Evolutionary conservation across 257 asterid genomes (phyloP).

Genomic region (Fraxinus americana): DNA sequence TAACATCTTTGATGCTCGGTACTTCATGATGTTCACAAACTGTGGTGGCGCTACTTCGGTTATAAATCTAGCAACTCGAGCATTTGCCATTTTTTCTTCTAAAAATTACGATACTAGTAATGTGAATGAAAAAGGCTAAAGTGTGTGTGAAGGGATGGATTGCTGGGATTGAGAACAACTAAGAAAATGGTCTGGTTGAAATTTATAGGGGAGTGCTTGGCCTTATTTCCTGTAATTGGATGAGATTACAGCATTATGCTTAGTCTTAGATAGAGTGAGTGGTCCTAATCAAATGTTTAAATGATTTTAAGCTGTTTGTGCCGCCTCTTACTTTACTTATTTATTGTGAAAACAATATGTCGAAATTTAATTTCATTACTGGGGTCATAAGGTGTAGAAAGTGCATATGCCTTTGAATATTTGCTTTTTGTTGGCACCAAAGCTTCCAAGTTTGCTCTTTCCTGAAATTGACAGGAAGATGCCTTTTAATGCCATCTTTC

Average conservation of each 20-base stretch:
- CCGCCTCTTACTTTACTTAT: constrained; percentile 45
- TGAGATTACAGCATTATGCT: constrained; percentile 1
- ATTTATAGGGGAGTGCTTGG: constrained; percentile 35
- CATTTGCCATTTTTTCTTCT: constrained; percentile 46
- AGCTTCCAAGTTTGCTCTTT: constrained; percentile 22
- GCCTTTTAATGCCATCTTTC: background rate
- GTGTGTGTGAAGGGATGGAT: constrained; percentile 1
- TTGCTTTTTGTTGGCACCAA: constrained; percentile 28
- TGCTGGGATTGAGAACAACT: constrained; percentile 12
- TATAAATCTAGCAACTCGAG: constrained; percentile 51
- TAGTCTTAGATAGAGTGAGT: constrained; percentile 25
- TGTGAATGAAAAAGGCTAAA: too few species aligned
- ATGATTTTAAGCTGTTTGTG: constrained; percentile 42
- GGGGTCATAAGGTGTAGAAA: constrained; percentile 14
- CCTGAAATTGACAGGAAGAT: background rate
- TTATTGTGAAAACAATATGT: constrained; percentile 22
- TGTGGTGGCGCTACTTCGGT: constrained; percentile 68
- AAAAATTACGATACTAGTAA: background rate
- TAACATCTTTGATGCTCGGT: constrained; percentile 53
- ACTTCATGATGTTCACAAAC: constrained; percentile 49
- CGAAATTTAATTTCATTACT: background rate
- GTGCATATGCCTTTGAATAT: constrained; percentile 23
- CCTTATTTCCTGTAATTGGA: background rate
- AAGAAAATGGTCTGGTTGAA: background rate
- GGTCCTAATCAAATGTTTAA: constrained; percentile 24